Percentiles rank a stretch among this genome's conserved stretches.
These are phyloP conservation scores for Penicillium salamii DNA, from an alignment of 495 filamentous ascomycete species.

Conservation along the genomic window DNA sequence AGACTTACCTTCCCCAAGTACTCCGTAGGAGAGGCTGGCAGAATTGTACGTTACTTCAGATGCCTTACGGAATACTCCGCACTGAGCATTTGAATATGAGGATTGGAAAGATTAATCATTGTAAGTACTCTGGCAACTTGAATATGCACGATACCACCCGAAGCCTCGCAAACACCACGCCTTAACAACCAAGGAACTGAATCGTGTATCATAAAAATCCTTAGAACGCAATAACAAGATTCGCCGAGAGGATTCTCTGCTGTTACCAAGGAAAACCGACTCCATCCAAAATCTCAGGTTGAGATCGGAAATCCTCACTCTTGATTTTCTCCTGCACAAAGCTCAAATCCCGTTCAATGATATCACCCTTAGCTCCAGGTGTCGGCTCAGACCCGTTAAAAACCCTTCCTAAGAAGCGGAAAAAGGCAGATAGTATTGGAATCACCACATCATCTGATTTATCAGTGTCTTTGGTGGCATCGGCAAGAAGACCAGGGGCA, in stretches of 20 bases:
- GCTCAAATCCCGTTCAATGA: slow-evolving; percentile 18
- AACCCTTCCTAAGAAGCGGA: slow-evolving; percentile 19
- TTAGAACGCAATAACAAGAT: no score
- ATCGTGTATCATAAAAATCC: no score
- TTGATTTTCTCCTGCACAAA: slow-evolving; percentile 14
- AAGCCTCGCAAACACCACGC: no score
- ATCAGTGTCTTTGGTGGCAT: background rate
- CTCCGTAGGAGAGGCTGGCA: no score
- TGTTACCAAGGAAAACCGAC: slow-evolving; percentile 2
- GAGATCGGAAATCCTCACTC: slow-evolving; percentile 5
- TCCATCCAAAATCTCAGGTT: slow-evolving; percentile 15
- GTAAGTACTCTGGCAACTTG: no score
- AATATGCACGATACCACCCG: no score
- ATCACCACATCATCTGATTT: background rate
- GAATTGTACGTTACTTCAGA: no score
- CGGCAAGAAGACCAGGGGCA: slow-evolving; percentile 17
- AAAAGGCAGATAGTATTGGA: slow-evolving; percentile 7
- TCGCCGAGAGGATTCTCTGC: no score
- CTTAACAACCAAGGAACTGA: slow-evolving; percentile 60
- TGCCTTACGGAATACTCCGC: no score
- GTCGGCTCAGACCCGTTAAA: slow-evolving; percentile 6
- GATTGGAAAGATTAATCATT: no score
- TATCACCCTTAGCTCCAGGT: background rate
- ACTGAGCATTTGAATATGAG: no score
- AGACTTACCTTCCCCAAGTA: no score